Percentiles rank a stretch among this genome's conserved stretches.
phyloP scores from a whole-genome alignment of 352 stramenopile species.

The Phytopythium litorale region DNA sequence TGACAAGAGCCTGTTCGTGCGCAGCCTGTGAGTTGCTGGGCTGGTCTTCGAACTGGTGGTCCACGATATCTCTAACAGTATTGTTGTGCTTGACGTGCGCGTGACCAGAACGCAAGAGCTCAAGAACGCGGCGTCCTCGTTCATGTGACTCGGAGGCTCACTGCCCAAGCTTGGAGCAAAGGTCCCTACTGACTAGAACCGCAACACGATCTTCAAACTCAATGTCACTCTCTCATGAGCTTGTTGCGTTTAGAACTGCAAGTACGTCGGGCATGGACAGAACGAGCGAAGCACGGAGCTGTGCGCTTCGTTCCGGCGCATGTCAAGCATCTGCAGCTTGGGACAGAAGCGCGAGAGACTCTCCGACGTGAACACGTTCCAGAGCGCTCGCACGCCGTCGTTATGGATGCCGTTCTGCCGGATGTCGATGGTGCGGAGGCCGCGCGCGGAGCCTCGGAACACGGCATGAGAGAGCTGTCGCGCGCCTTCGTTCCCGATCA shows the following conservation, averaged over 20 bases:
- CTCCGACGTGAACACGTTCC: slow-evolving; percentile 62
- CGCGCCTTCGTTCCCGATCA: slow-evolving; percentile 53
- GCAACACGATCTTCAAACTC: not conserved
- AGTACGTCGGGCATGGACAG: slow-evolving; percentile 43
- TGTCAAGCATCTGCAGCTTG: slow-evolving; percentile 58
- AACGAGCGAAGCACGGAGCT: slow-evolving; percentile 45
- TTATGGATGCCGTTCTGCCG: slow-evolving; percentile 68
- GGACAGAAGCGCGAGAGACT: slow-evolving; percentile 47
- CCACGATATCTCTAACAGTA: not conserved
- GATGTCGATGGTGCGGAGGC: slow-evolving; percentile 43
- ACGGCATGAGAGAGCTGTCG: slow-evolving; percentile 53
- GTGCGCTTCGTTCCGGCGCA: slow-evolving; percentile 58
- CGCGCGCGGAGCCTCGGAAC: slow-evolving; percentile 40
- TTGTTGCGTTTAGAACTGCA: slow-evolving; percentile 36
- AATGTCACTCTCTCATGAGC: not conserved
- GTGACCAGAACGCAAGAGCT: slow-evolving; percentile 51
- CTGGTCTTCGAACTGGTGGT: not conserved
- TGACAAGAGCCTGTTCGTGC: slow-evolving; percentile 56
- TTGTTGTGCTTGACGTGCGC: not conserved
- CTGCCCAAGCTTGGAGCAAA: not conserved
- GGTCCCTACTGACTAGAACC: not conserved
- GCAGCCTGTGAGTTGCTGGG: slow-evolving; percentile 46
- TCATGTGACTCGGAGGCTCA: slow-evolving; percentile 38
- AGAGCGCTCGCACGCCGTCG: slow-evolving; percentile 51
- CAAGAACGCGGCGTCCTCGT: slow-evolving; percentile 59